phyloP scores from a whole-genome alignment of 805 yeast species.

The Wickerhamiella slavikovae region DNA sequence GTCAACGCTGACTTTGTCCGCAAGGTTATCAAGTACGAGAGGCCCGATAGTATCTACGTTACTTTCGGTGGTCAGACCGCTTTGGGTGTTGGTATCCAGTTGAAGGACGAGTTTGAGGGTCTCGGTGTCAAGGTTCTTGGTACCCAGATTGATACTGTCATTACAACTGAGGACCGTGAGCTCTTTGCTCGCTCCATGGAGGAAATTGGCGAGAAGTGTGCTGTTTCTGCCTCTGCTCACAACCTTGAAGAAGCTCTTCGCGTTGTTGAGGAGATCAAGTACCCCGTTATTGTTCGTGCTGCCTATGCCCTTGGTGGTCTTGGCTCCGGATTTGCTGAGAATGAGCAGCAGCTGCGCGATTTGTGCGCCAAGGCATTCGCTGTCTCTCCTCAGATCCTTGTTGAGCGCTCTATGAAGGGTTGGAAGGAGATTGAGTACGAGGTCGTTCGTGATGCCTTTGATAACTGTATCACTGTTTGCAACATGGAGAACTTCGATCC shows the following conservation, averaged over 20 bases:
- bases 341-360: slow-evolving; percentile 60
- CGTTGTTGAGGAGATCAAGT: slow-evolving; percentile 76
- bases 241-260: slow-evolving; percentile 59
- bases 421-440: slow-evolving; percentile 99
- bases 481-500: slow-evolving; percentile 99
- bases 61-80: slow-evolving; percentile 99
- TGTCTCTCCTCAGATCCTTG: slow-evolving; percentile 85
- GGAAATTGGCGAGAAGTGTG: slow-evolving; percentile 88
- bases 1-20: slow-evolving; percentile 93
- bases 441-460: slow-evolving; percentile 93
- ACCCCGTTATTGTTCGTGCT: slow-evolving; percentile 92
- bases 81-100: slow-evolving; percentile 78
- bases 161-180: slow-evolving; percentile 97
- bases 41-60: slow-evolving; percentile 91
- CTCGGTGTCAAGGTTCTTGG: slow-evolving; percentile 91
- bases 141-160: slow-evolving; percentile 87
- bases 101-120: slow-evolving; percentile 84
- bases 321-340: slow-evolving; percentile 93
- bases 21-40: slow-evolving; percentile 83
- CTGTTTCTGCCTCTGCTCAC: slow-evolving; percentile 73
- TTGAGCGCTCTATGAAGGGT: slow-evolving; percentile 94
- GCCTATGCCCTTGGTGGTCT: slow-evolving; percentile 95
- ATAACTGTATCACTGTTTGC: slow-evolving; percentile 96
- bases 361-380: slow-evolving; percentile 86
- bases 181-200: slow-evolving; percentile 87